Evolutionary conservation across 352 stramenopile genomes (phyloP).

Genomic region (Globisporangium abappressorium): DNA sequence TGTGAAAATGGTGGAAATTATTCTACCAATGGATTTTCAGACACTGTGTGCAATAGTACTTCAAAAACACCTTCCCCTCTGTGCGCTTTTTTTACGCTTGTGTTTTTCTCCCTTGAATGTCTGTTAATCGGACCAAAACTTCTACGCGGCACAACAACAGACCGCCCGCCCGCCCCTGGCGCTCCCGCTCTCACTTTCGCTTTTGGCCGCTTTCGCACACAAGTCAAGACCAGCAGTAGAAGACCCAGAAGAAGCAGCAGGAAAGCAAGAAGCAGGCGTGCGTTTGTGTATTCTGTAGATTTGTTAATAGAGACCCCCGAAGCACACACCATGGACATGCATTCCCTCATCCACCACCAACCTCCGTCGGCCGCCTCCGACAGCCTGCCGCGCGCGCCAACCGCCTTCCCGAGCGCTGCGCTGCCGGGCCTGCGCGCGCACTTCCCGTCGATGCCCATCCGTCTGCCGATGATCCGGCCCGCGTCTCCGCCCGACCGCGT

Average conservation of each 20-base stretch:
- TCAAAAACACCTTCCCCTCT: too few species aligned
- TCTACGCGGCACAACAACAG: neutral
- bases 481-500: slow-evolving; percentile 5
- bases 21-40: too few species aligned
- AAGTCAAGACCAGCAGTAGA: neutral
- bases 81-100: too few species aligned
- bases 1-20: too few species aligned
- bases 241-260: neutral
- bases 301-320: slow-evolving; percentile 9
- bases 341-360: slow-evolving; percentile 58
- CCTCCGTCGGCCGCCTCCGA: slow-evolving; percentile 25
- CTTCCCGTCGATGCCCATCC: slow-evolving; percentile 47
- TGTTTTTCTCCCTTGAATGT: neutral
- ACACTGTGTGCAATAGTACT: too few species aligned
- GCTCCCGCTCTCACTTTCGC: slow-evolving; percentile 8
- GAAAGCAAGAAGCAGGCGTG: neutral
- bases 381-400: slow-evolving; percentile 12
- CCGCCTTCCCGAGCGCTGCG: slow-evolving; percentile 23
- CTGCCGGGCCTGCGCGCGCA: slow-evolving; percentile 40
- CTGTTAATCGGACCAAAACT: neutral
- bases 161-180: neutral
- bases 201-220: slow-evolving; percentile 9
- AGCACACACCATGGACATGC: slow-evolving; percentile 60
- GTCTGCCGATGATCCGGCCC: slow-evolving; percentile 30
- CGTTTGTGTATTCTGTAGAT: slow-evolving; percentile 2